Conservation (phyloP, 371 early-diverging fungal genomes). For the Blakeslea trispora region DNA sequence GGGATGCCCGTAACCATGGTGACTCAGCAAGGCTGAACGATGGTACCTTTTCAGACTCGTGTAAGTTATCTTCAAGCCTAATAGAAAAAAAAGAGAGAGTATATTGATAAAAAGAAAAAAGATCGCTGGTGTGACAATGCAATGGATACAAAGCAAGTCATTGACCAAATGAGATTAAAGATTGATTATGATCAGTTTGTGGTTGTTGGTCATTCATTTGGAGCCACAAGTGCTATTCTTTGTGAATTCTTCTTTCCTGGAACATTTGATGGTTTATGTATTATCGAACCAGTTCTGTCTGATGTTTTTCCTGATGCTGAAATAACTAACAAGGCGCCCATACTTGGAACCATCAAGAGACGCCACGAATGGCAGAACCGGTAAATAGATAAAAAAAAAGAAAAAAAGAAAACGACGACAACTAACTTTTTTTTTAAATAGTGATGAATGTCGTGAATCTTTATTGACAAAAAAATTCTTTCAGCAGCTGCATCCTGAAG, state of each 20-base stretch:
- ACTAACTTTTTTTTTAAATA: conserved; percentile 2
- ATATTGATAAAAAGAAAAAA: conserved; percentile 8
- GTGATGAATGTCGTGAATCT: conserved; percentile 32
- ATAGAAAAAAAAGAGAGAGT: too few species aligned
- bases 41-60: conserved; percentile 22
- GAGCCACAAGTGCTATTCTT: conserved; percentile 42
- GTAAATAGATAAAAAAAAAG: conserved; percentile 8
- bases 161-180: conserved; percentile 31
- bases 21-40: conserved; percentile 47
- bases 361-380: conserved; percentile 35
- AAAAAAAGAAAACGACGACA: not conserved
- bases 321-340: conserved; percentile 11
- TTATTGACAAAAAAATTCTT: conserved; percentile 32
- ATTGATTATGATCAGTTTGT: conserved; percentile 29
- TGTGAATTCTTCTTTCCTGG: conserved; percentile 36
- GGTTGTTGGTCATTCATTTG: conserved; percentile 49
- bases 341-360: conserved; percentile 20
- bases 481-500: conserved; percentile 41
- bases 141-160: conserved; percentile 40
- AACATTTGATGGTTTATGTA: conserved; percentile 38
- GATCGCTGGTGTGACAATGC: conserved; percentile 47
- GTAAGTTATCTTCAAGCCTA: too few species aligned
- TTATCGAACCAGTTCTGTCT: conserved; percentile 36
- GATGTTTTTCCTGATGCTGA: conserved; percentile 11
- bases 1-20: conserved; percentile 51